Evolutionary conservation across 2,329 filamentous ascomycete genomes (phyloP), one percentile per base, ranked within the genome.

Genomic region (Arthrinium phaeospermum): DNA sequence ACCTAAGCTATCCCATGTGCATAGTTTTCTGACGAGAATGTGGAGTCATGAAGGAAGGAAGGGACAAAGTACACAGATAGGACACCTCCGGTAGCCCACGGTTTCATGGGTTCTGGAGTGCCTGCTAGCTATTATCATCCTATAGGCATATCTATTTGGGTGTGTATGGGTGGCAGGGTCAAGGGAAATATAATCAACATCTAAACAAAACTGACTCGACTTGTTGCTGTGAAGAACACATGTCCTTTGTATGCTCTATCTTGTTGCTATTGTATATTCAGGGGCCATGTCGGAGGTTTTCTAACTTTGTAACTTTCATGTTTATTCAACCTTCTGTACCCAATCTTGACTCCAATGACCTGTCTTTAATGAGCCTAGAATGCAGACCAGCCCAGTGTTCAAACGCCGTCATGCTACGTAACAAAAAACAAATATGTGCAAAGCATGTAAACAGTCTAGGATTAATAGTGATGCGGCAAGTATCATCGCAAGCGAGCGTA

Each of bases 151-250:
- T 64, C 57, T 64, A 71, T 27, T 46, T 14, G 47, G 45, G 45
- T 41, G 57, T 49, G 57, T 34, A 67, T 19, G 30, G 45, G 10
- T 10, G 37, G 46, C 30, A 64, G 37, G 16, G 30, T 41, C 41
- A 64, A n/a, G 57, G 57, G 57, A 64, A 64, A 64, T 64, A 64
- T 64, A 64, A 64, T 64, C 34, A 64, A 41, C 4, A 64, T 41
- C 57, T 64, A 64, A 64, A 64, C 19, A 10, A 41, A 7, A 3
- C 8, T 22, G 34, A 2, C 57, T 34, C 12, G 41, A 41, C 19
- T 64, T 19, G 30, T 22, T 64, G 19, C 30, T 14, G 30, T 64
- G 57, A 64, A 37, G 30, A 64, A 22, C 22, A n/a, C 4, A 7
- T 22, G 6, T n/a, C 10, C n/a, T 51, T 51, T 8, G n/a, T 51